Evolutionary conservation across 345 rosid genomes (phyloP).

Genomic region (Salix viminalis): DNA sequence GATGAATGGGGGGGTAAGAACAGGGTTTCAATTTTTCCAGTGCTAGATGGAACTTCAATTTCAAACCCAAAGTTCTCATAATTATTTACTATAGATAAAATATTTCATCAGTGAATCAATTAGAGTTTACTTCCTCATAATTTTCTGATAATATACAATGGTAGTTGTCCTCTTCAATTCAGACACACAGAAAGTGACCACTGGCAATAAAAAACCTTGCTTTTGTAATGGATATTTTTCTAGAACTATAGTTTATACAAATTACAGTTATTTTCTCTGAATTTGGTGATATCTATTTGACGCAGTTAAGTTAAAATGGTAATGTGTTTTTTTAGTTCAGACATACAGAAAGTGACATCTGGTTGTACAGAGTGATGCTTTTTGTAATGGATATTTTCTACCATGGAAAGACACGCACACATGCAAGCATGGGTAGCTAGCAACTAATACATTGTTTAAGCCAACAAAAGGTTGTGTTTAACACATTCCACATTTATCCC

Average conservation of each 20-base stretch:
- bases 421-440: not conserved
- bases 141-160: no score
- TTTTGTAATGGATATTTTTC: not conserved
- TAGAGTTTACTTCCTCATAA: not conserved
- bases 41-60: not conserved
- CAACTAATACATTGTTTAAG: not conserved
- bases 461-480: not conserved
- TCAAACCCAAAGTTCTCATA: not conserved
- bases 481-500: not conserved
- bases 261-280: not conserved
- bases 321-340: not conserved
- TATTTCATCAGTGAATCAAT: not conserved
- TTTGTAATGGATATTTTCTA: not conserved
- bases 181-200: not conserved
- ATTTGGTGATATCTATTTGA: not conserved
- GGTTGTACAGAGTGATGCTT: not conserved
- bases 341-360: not conserved
- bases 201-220: not conserved
- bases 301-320: not conserved
- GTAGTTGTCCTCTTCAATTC: not conserved
- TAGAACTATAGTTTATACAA: not conserved
- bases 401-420: not conserved
- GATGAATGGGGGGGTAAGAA: not conserved
- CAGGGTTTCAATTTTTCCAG: not conserved
- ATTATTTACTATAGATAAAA: not conserved